Evolutionary conservation across 345 rosid genomes (phyloP), one percentile per base, ranked within the genome.

Genomic region (Sonneratia caseolaris): DNA sequence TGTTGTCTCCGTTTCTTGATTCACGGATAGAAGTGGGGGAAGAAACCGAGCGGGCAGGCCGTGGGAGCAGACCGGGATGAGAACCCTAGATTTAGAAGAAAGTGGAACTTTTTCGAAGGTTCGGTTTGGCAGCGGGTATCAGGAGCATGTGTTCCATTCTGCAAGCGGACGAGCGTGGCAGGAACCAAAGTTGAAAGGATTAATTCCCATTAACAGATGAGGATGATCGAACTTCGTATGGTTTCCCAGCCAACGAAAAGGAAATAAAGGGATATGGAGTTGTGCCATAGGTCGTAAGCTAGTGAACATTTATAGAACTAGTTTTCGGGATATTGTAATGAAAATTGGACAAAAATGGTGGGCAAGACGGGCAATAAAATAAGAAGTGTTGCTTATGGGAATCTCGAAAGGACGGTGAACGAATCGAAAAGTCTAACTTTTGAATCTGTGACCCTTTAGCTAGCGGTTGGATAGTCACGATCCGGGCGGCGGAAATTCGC

Each of bases 61-160:
- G 88, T 78, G 22, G 84, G 88, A 22, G 84, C 86, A 53, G 85
- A 88, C 89, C 32, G 88, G 82, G 77, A 84, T 42, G 45, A 42
- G 45, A 42, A 42, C 45, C 45, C 45, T 42, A 42, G 45, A 42
- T 42, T 42, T 42, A 42, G 45, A 42, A 42, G 32, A 27, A 27
- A 27, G 32, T 27, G 32, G 32, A 27, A 27, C 32, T 27, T 27
- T 27, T 27, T 27, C 32, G n/a, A 11, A 4, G 43, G 2, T 40
- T 40, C 43, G 43, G 9, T 40, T 40, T 40, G 43, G 43, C 43
- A 4, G 9, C 43, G 43, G 43, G 32, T 27, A 27, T 27, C 32
- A 27, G 32, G 32, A 27, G 32, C 32, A 27, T 27, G 32, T 27
- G 32, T 27, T 27, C 32, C 32, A 27, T 27, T 27, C 32, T 27